These are phyloP conservation scores for Cryomyces antarcticus DNA, from an alignment of 495 filamentous ascomycete genomes.

Conservation along the genomic window DNA sequence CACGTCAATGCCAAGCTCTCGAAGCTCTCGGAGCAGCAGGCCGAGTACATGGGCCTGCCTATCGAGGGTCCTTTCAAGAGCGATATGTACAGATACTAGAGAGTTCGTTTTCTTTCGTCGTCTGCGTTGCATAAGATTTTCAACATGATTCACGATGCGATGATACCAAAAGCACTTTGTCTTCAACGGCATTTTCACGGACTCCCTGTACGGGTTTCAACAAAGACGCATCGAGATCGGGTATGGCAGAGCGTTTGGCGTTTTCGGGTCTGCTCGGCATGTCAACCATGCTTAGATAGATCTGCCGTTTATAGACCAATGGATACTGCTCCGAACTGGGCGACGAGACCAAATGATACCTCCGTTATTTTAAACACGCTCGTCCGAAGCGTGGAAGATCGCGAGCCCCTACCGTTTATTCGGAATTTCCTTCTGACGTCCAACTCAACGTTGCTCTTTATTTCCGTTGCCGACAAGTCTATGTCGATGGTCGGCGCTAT, in stretches of 20 bases:
- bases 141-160: constrained; percentile 47
- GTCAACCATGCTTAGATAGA: background rate
- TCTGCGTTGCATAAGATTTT: constrained; percentile 17
- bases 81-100: constrained; percentile 47
- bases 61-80: constrained; percentile 84
- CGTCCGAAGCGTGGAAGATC: too few relatives aligned
- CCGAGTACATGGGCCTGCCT: constrained; percentile 78
- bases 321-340: too few relatives aligned
- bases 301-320: background rate
- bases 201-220: background rate
- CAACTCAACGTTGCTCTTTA: too few relatives aligned
- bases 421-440: too few relatives aligned
- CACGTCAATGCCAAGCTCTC: constrained; percentile 93
- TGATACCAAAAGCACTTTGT: constrained; percentile 39
- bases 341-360: too few relatives aligned
- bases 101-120: constrained; percentile 20
- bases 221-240: background rate
- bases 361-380: too few relatives aligned
- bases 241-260: background rate
- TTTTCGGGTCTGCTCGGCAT: background rate
- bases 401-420: too few relatives aligned
- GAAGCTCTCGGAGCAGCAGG: constrained; percentile 63
- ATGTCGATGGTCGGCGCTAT: too few relatives aligned
- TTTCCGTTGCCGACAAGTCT: too few relatives aligned
- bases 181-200: constrained; percentile 37